A percentile compares a stretch with the other conserved stretches of the same genome.
These are phyloP conservation scores for Auricularia heimuer DNA, from an alignment of 768 basidiomycete genomes.

Conservation along the genomic window DNA sequence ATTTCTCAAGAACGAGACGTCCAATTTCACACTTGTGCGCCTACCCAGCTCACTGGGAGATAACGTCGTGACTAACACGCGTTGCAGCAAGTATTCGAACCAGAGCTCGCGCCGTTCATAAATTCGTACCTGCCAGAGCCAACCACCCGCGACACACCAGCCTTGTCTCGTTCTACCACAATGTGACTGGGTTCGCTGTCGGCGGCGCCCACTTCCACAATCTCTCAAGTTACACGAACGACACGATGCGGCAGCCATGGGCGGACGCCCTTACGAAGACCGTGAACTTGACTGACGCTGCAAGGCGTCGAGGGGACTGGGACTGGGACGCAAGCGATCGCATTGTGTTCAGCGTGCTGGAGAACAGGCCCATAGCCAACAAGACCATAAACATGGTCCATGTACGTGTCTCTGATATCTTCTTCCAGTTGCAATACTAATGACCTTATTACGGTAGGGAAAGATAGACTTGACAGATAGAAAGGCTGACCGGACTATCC, in stretches of 20 bases:
- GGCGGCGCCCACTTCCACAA: conserved; percentile 55
- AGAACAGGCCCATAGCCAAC: conserved; percentile 57
- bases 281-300: conserved; percentile 34
- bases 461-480: conserved; percentile 56
- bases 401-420: neutral
- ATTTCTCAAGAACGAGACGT: conserved; percentile 55
- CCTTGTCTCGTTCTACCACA: conserved; percentile 53
- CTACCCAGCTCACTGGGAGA: neutral
- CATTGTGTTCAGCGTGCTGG: neutral
- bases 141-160: conserved; percentile 28
- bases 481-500: conserved; percentile 38
- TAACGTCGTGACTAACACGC: conserved; percentile 6
- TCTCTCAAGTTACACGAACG: conserved; percentile 35
- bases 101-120: conserved; percentile 36
- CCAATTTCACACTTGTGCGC: conserved; percentile 58
- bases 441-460: conserved; percentile 35
- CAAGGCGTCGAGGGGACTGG: conserved; percentile 25
- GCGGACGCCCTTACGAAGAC: conserved; percentile 42
- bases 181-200: conserved; percentile 71
- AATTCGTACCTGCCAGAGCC: conserved; percentile 39
- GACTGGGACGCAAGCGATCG: conserved; percentile 35
- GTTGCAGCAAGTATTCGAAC: conserved; percentile 38
- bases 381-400: conserved; percentile 24
- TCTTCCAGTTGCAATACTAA: conserved; percentile 4
- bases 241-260: conserved; percentile 20